A percentile compares a stretch with the other conserved stretches of the same genome.
Evolutionary conservation across 148 eudicot genomes (phyloP).

Genomic region (Talinum fruticosum): DNA sequence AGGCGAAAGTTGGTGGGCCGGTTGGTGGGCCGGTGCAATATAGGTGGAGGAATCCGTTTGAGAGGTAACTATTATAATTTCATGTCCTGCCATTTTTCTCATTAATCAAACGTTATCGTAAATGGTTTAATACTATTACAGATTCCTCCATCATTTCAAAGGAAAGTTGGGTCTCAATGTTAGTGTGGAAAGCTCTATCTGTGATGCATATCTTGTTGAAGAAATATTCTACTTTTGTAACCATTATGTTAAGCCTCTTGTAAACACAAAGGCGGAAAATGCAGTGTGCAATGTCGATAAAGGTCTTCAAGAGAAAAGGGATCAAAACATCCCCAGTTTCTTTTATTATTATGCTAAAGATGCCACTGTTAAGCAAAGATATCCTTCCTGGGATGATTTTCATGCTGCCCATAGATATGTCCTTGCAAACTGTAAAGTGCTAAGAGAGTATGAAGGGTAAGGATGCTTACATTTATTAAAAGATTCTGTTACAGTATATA

Average conservation of each 20-base stretch:
- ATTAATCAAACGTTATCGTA: neutral
- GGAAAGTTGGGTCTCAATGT: neutral
- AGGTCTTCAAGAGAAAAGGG: neutral
- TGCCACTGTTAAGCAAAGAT: neutral
- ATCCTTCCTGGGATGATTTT: neutral
- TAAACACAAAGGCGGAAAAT: neutral
- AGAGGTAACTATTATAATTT: neutral
- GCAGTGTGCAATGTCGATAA: neutral
- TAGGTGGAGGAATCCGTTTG: constrained; percentile 12
- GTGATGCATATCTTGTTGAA: neutral
- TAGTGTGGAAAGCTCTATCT: neutral
- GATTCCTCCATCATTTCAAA: constrained; percentile 7
- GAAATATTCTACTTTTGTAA: constrained; percentile 10
- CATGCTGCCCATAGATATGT: constrained; percentile 8
- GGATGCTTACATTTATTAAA: neutral
- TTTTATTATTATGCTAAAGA: neutral
- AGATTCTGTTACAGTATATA: neutral
- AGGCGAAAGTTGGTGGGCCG: constrained; percentile 7
- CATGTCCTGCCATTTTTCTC: neutral
- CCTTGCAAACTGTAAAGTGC: neutral
- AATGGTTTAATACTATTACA: neutral
- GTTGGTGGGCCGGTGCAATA: constrained; percentile 12
- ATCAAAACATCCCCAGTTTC: neutral
- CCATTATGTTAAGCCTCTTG: neutral
- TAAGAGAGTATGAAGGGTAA: constrained; percentile 10